A percentile compares a stretch with the other conserved stretches of the same genome.
These are phyloP conservation scores for Aspergillus amoenus DNA, from an alignment of 2,329 filamentous ascomycete species.

Conservation along the genomic window DNA sequence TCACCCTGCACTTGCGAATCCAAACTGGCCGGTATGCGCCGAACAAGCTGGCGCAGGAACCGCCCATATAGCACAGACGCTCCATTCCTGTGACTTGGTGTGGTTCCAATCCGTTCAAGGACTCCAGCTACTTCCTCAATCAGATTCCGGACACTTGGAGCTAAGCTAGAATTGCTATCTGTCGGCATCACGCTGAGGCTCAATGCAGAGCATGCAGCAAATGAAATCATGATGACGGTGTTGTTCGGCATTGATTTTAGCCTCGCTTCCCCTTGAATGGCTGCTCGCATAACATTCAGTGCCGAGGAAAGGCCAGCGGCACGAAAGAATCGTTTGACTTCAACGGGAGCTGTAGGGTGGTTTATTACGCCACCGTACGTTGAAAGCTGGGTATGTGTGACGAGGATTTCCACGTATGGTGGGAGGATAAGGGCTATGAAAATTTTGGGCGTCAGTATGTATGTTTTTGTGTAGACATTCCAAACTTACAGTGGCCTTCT, in stretches of 20 bases:
- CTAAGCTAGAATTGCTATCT: conserved; percentile 56
- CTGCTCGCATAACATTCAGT: conserved; percentile 71
- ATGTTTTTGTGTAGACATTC: too few species aligned
- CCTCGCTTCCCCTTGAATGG: conserved; percentile 68
- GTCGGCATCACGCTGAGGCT: conserved; percentile 61
- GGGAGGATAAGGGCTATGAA: conserved; percentile 52
- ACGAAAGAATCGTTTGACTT: conserved; percentile 71
- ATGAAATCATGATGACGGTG: conserved; percentile 75
- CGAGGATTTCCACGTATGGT: conserved; percentile 72
- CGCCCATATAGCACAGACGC: conserved; percentile 61
- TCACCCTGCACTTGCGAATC: conserved; percentile 14
- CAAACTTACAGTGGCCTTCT: conserved; percentile 49
- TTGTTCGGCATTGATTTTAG: conserved; percentile 77
- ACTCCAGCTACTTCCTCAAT: conserved; percentile 69
- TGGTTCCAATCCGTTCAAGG: conserved; percentile 66
- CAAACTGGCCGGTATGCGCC: conserved; percentile 33
- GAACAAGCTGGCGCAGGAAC: conserved; percentile 53
- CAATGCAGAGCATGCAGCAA: conserved; percentile 69
- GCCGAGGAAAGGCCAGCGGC: conserved; percentile 70
- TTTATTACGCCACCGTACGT: conserved; percentile 74
- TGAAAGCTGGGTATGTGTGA: conserved; percentile 71
- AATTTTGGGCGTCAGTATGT: conserved; percentile 22
- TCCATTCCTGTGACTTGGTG: conserved; percentile 65
- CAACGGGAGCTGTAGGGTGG: conserved; percentile 67
- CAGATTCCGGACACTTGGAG: conserved; percentile 62